These are phyloP conservation scores for Annulohypoxylon moriforme DNA, from an alignment of 495 filamentous ascomycete genomes.

Conservation along the genomic window DNA sequence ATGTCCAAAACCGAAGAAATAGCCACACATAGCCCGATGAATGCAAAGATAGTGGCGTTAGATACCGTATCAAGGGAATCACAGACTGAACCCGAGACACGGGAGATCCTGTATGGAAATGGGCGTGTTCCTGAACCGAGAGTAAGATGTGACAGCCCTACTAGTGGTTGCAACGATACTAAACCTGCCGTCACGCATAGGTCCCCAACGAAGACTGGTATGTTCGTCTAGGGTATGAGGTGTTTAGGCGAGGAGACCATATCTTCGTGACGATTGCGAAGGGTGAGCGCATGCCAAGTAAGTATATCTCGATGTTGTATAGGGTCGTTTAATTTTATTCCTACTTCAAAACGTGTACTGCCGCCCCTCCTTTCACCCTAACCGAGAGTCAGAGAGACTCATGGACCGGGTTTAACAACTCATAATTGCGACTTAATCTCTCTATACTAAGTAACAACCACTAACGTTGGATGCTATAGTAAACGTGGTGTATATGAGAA, in stretches of 20 bases:
- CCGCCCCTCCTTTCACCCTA: constrained; percentile 15
- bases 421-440: constrained; percentile 6
- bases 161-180: constrained; percentile 20
- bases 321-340: constrained; percentile 4
- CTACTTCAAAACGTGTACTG: constrained; percentile 7
- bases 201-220: constrained; percentile 66
- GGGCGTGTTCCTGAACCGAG: constrained; percentile 32
- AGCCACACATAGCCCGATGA: constrained; percentile 48
- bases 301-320: constrained; percentile 22
- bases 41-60: constrained; percentile 49
- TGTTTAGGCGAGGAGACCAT: constrained; percentile 25
- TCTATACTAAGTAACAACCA: not conserved
- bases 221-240: constrained; percentile 63
- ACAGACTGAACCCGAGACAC: constrained; percentile 36
- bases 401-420: constrained; percentile 7
- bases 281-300: constrained; percentile 22
- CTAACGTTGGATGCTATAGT: constrained; percentile 30
- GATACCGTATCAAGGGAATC: constrained; percentile 49
- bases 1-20: constrained; percentile 52
- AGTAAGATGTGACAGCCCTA: constrained; percentile 37
- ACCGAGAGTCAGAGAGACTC: not conserved
- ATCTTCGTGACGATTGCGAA: constrained; percentile 23
- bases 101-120: constrained; percentile 30
- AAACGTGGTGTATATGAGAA: constrained; percentile 46
- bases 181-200: constrained; percentile 33